Conservation (phyloP, 1,139 yeast species). For the Candida sojae region DNA sequence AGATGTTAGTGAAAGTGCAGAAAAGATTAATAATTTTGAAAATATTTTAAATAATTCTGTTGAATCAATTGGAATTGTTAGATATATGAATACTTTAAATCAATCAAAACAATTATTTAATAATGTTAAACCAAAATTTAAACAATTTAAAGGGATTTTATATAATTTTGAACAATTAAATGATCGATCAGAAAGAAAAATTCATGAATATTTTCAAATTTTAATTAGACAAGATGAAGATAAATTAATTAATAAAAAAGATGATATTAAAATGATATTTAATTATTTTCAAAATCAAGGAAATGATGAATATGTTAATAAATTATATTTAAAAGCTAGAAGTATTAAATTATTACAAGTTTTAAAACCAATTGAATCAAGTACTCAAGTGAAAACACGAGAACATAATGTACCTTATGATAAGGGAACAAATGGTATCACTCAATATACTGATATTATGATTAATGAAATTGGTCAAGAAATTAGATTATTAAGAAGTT, state of each 20-base stretch:
- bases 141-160: constrained; percentile 51
- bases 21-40: constrained; percentile 56
- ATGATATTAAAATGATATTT: constrained; percentile 29
- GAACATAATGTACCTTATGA: constrained; percentile 52
- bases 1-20: constrained; percentile 67
- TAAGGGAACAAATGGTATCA: constrained; percentile 63
- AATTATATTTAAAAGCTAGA: constrained; percentile 48
- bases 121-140: constrained; percentile 41
- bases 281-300: constrained; percentile 41
- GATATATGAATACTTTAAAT: constrained; percentile 39
- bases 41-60: constrained; percentile 38
- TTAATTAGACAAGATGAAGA: constrained; percentile 10
- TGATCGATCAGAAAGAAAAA: constrained; percentile 46
- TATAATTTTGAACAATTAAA: constrained; percentile 48
- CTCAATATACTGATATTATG: constrained; percentile 54
- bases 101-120: constrained; percentile 33
- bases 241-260: constrained; percentile 10
- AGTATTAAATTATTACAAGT: constrained; percentile 46
- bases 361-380: constrained; percentile 30
- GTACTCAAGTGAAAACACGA: constrained; percentile 41
- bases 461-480: constrained; percentile 52
- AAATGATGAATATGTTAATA: constrained; percentile 26
- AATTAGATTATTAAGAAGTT: constrained; percentile 35
- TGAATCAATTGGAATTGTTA: constrained; percentile 38
- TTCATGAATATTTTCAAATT: constrained; percentile 34